A percentile compares a stretch with the other conserved stretches of the same genome.
Evolutionary conservation across 2,329 filamentous ascomycete species (phyloP).

Genomic region (Beauveria asiatica): DNA sequence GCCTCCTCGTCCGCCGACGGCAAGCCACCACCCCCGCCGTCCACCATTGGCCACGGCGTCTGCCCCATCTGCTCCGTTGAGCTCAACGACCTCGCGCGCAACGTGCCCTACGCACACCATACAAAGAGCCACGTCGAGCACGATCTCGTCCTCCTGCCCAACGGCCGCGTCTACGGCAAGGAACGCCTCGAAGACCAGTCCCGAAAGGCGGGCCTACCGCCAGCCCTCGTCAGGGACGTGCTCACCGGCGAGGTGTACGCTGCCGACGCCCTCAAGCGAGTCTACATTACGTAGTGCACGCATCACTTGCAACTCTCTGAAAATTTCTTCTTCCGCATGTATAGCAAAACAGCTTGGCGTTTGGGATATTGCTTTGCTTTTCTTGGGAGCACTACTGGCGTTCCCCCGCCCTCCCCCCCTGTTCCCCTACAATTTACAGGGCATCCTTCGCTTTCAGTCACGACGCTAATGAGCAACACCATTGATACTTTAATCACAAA

Average conservation of each 20-base stretch:
- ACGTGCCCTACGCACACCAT: slow-evolving; percentile 91
- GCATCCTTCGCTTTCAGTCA: too few relatives aligned
- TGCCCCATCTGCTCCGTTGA: slow-evolving; percentile 96
- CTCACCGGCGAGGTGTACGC: slow-evolving; percentile 62
- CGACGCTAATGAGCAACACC: too few relatives aligned
- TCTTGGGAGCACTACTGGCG: too few relatives aligned
- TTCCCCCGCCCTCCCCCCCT: too few relatives aligned
- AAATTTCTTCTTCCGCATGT: neutral
- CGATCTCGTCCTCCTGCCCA: slow-evolving; percentile 80
- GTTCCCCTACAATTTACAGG: too few relatives aligned
- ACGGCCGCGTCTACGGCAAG: slow-evolving; percentile 75
- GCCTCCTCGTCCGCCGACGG: slow-evolving; percentile 41
- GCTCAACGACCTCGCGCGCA: slow-evolving; percentile 80
- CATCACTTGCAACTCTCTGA: neutral
- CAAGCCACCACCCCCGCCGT: slow-evolving; percentile 9
- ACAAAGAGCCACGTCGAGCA: slow-evolving; percentile 87
- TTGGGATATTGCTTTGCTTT: neutral
- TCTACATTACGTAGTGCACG: slow-evolving; percentile 61
- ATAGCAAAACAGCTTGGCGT: neutral
- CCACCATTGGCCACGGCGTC: slow-evolving; percentile 59
- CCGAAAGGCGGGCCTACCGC: slow-evolving; percentile 63
- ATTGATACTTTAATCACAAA: neutral
- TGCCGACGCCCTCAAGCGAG: slow-evolving; percentile 63
- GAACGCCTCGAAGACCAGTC: slow-evolving; percentile 68
- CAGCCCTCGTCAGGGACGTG: slow-evolving; percentile 66